A percentile compares a stretch with the other conserved stretches of the same genome.
Evolutionary conservation across 2,329 filamentous ascomycete species (phyloP).

Genomic region (Triangularia setosa): DNA sequence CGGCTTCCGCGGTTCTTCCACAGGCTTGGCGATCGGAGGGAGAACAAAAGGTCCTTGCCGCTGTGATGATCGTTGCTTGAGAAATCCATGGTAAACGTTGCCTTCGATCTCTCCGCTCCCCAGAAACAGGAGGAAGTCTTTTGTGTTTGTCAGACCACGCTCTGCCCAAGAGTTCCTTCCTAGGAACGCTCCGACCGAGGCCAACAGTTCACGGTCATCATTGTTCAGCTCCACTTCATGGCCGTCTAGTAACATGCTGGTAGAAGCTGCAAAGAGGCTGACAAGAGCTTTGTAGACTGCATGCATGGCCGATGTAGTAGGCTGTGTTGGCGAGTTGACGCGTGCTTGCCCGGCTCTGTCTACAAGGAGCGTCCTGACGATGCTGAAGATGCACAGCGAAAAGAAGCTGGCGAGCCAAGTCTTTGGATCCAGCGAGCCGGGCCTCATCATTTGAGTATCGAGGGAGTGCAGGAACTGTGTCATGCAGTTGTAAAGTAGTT

Average conservation of each 20-base stretch:
- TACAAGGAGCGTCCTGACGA: conserved; percentile 49
- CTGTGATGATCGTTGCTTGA: conserved; percentile 36
- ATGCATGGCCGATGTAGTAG: conserved; percentile 38
- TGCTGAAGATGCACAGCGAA: conserved; percentile 56
- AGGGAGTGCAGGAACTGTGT: conserved; percentile 50
- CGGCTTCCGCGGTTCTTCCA: conserved; percentile 36
- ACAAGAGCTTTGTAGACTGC: conserved; percentile 51
- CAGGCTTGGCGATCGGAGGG: conserved; percentile 32
- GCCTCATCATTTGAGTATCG: conserved; percentile 42
- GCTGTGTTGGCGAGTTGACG: conserved; percentile 23
- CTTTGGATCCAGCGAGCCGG: conserved; percentile 37
- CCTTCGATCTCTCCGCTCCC: conserved; percentile 42
- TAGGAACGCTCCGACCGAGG: conserved; percentile 42
- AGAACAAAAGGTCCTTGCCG: conserved; percentile 32
- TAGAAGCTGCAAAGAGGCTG: conserved; percentile 43
- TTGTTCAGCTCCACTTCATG: conserved; percentile 39
- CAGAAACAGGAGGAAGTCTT: conserved; percentile 48
- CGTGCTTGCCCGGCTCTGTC: conserved; percentile 38
- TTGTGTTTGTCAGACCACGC: conserved; percentile 43
- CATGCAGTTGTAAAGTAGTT: conserved; percentile 48
- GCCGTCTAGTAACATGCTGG: conserved; percentile 44
- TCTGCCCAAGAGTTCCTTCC: conserved; percentile 45
- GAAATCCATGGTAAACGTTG: conserved; percentile 39
- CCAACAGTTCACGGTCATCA: conserved; percentile 43
- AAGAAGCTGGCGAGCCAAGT: conserved; percentile 51